phyloP scores from a whole-genome alignment of 2,329 filamentous ascomycete species.

The Exophiala calicioides region DNA sequence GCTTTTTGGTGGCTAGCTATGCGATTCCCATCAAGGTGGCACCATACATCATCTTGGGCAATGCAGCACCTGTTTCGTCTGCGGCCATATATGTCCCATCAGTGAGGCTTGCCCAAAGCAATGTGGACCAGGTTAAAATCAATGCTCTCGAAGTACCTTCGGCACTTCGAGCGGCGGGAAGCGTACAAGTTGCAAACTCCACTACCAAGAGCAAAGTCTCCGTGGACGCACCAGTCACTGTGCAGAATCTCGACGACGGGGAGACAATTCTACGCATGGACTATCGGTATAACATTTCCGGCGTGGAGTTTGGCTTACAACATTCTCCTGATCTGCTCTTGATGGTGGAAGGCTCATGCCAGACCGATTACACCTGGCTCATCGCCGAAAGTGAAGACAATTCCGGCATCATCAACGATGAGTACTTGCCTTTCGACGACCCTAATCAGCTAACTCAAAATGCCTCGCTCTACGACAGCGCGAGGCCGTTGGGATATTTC shows the following conservation, averaged over 20 bases:
- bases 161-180: constrained; percentile 7
- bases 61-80: constrained; percentile 6
- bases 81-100: constrained; percentile 4
- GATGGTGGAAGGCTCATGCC: constrained; percentile 9
- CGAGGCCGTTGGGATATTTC: constrained; percentile 7
- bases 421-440: constrained; percentile 8
- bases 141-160: constrained; percentile 10
- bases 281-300: constrained; percentile 8
- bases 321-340: constrained; percentile 4
- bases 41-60: constrained; percentile 9
- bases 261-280: constrained; percentile 8
- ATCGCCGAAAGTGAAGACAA: constrained; percentile 3
- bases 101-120: background rate
- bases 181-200: constrained; percentile 4
- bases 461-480: constrained; percentile 9
- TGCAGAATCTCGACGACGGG: constrained; percentile 6
- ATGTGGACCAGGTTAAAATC: background rate
- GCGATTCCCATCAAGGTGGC: constrained; percentile 11
- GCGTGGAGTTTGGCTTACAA: constrained; percentile 8
- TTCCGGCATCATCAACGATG: constrained; percentile 4
- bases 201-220: constrained; percentile 1
- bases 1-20: constrained; percentile 6
- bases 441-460: constrained; percentile 1
- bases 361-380: constrained; percentile 10
- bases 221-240: constrained; percentile 2